Conservation (phyloP, 2,329 filamentous ascomycete genomes). For the Fusarium falciforme region DNA sequence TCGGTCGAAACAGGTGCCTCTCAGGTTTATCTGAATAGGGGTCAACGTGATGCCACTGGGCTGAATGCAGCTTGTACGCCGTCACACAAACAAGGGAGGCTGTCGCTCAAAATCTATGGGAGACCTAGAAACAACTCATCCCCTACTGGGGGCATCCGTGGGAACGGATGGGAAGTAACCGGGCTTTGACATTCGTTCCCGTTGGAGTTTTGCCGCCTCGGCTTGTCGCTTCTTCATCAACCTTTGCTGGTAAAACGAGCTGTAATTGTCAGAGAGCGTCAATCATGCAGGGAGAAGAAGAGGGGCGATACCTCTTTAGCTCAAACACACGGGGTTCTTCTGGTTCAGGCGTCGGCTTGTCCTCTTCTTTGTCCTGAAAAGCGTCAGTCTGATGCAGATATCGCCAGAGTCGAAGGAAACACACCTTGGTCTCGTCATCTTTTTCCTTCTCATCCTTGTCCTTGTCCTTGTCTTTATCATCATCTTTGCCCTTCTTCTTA, state of each 20-base stretch:
- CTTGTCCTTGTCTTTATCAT: slow-evolving; percentile 53
- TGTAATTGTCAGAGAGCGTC: slow-evolving; percentile 48
- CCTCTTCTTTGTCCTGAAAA: slow-evolving; percentile 35
- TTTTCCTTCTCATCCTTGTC: slow-evolving; percentile 45
- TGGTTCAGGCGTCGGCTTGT: slow-evolving; percentile 23
- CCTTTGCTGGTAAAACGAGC: slow-evolving; percentile 87
- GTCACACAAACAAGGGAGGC: background rate
- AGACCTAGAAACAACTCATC: background rate
- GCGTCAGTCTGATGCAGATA: background rate
- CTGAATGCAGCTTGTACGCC: background rate
- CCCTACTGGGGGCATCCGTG: slow-evolving; percentile 62
- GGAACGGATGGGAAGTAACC: slow-evolving; percentile 88
- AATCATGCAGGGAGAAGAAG: background rate
- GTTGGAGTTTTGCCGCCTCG: slow-evolving; percentile 76
- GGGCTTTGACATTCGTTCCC: slow-evolving; percentile 82
- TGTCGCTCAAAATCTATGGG: background rate
- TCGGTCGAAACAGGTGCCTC: background rate
- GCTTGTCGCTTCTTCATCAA: slow-evolving; percentile 73
- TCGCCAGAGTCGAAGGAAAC: background rate
- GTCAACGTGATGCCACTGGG: background rate
- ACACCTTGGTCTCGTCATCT: slow-evolving; percentile 28
- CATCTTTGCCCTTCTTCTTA: slow-evolving; percentile 58
- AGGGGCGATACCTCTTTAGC: slow-evolving; percentile 74
- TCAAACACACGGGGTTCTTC: slow-evolving; percentile 85
- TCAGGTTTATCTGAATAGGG: background rate